Base-by-base conservation (phyloP, 306 rosid genomes). In the Albizia julibrissin region DNA sequence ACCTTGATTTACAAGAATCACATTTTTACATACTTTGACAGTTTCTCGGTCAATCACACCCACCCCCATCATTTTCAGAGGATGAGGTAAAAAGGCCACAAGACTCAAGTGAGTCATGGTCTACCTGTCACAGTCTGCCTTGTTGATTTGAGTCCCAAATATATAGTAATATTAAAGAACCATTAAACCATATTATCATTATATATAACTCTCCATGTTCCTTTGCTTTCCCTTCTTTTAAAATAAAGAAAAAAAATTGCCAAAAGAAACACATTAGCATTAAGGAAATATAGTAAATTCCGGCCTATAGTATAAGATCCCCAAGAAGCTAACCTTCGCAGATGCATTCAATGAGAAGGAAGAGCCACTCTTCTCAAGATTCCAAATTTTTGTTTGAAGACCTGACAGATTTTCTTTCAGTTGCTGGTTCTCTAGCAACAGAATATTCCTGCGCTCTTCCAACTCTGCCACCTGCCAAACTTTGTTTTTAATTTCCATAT, bases 391-490 rank as follows among this genome's bases (percentile, higher is more conserved):
- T 67, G 87, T 85, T 74, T 91, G 94, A 87, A 93, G 87, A 61
- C 81, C 86, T 43, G 95, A 85, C 62, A 86, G 40, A 64, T 82
- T 89, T 89, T 85, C 97, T 85, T 67, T 66, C 86, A 92, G 74
- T 75, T 84, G 89, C 83, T 85, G 88, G 82, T 93, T 95, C 86
- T 92, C 96, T 86, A 87, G 90, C 59, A 86, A 82, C 83, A 87
- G 87, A 83, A 44, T 85, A 81, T 79, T 76, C 87, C 86, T 90
- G 82, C 89, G 86, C 75, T 88, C 89, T 79, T 92, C 96, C 89
- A 92, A 89, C 87, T 87, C 92, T 83, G 84, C 86, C 86, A 93
- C 94, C 99, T 95, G 99, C 89, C 91, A 89, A 82, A 88, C 94
- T 93, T 93, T 89, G 89, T 84, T 87, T 94, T 93, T 87, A 92